Evolutionary conservation across 805 yeast species (phyloP), one percentile per base, ranked within the genome.

Genomic region (Metschnikowia borealis): DNA sequence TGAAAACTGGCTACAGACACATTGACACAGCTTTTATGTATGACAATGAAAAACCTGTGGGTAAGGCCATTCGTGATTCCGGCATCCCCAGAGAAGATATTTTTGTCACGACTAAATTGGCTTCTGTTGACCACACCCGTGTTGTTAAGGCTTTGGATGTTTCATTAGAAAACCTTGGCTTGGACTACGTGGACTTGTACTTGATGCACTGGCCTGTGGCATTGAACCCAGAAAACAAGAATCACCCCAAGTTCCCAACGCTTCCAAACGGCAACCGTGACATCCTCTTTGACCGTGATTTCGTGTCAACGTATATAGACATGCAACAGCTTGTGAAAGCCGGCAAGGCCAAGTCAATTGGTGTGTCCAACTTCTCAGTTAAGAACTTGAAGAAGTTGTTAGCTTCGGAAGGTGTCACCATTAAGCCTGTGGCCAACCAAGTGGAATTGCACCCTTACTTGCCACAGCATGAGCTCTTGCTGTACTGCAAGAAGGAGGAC

Each of bases 151-250:
- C 85, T 10, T 67, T 87, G 38, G 76, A 81, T 10, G 70, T 68
- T 45, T 84, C 91, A 6, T 73, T 88, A 60, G 59, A 75, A 57
- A 81, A 83, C 61, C 73, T 88, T 54, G 83, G 83, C 0, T 62
- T 87, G 57, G 92, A 85, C 46, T 89, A 89, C 61, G 85, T 89
- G 47, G 96, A 89, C 63, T 70, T 89, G 52, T 83, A 83, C 63
- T 75, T 89, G 62, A 77, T 88, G 64, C 96, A 89, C 68, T 89
- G 95, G 95, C 96, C 96, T 5, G 78, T 79, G 38, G 71, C 85
- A 11, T 65, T 79, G 51, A 77, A 74, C 47, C 66, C 74, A n/a
- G 70, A 70, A 17, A 64, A 64, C 14, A 47, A 50, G 37, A 13
- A 44, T 6, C 54, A 67, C 74, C 40, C 74, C 69, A 60, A 54